Evolutionary conservation across 768 basidiomycete species (phyloP).

Genomic region (Ramaria rubella): DNA sequence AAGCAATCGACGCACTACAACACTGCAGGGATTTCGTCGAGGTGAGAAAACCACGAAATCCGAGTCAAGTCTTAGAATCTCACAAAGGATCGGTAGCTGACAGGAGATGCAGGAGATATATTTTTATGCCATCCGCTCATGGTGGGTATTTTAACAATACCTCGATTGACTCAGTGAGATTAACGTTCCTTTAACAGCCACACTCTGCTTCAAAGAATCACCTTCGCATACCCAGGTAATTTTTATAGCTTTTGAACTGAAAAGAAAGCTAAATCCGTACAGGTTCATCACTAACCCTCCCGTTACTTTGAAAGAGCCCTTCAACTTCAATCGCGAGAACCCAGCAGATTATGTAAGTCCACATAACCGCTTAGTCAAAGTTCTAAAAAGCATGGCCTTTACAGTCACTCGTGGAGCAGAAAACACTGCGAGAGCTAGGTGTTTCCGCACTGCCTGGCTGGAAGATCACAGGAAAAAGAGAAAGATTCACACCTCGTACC

Average conservation of each 20-base stretch:
- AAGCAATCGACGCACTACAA: slow-evolving; percentile 12
- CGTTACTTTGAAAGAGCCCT: slow-evolving; percentile 19
- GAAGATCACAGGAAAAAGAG: slow-evolving; percentile 18
- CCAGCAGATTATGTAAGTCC: slow-evolving; percentile 25
- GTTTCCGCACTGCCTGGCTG: slow-evolving; percentile 17
- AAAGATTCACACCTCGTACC: slow-evolving; percentile 19
- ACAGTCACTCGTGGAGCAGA: slow-evolving; percentile 27
- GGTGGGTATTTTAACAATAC: slow-evolving; percentile 8
- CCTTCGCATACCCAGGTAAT: background rate
- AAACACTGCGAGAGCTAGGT: slow-evolving; percentile 28
- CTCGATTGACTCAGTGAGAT: background rate
- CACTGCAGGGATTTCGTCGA: slow-evolving; percentile 18
- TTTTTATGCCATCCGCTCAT: slow-evolving; percentile 23
- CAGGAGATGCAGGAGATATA: slow-evolving; percentile 23
- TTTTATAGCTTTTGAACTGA: background rate
- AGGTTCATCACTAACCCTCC: slow-evolving; percentile 25
- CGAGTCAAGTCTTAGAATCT: background rate
- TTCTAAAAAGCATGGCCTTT: background rate
- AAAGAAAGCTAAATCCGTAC: slow-evolving; percentile 8
- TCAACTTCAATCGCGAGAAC: slow-evolving; percentile 19
- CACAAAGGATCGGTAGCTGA: slow-evolving; percentile 12
- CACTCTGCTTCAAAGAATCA: slow-evolving; percentile 22
- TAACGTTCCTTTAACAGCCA: background rate
- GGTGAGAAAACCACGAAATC: background rate
- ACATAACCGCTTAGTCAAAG: background rate